These are phyloP conservation scores for Phialocephala sp. DNA, from an alignment of 2,329 filamentous ascomycete species.

Conservation along the genomic window DNA sequence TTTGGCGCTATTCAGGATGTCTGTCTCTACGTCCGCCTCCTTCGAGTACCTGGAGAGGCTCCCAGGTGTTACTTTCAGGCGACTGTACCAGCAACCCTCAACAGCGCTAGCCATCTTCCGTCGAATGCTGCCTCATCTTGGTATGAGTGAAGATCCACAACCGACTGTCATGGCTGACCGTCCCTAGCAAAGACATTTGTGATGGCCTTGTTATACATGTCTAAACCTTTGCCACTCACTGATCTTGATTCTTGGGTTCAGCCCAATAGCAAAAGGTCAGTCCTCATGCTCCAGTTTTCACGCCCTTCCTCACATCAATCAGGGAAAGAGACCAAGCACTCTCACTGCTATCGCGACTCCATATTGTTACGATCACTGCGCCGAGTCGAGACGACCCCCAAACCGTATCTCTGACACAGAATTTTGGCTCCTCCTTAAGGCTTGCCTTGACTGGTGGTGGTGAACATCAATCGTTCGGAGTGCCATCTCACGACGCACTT, in stretches of 20 bases:
- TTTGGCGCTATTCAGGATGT: constrained; percentile 38
- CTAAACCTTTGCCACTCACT: constrained; percentile 75
- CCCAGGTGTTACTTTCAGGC: constrained; percentile 85
- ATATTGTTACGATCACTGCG: constrained; percentile 75
- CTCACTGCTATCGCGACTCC: constrained; percentile 80
- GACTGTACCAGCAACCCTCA: constrained; percentile 94
- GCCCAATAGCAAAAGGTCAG: constrained; percentile 63
- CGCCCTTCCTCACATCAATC: not conserved
- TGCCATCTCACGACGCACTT: constrained; percentile 72
- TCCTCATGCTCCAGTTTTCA: constrained; percentile 2
- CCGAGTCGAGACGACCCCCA: constrained; percentile 67
- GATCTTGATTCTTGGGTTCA: constrained; percentile 89
- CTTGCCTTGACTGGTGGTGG: constrained; percentile 88
- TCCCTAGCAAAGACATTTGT: constrained; percentile 86
- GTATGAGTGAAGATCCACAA: constrained; percentile 54
- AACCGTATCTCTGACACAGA: constrained; percentile 77
- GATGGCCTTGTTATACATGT: constrained; percentile 93
- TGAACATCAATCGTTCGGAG: constrained; percentile 86
- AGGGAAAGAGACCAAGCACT: constrained; percentile 86
- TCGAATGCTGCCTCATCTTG: constrained; percentile 92
- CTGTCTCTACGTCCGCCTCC: constrained; percentile 60
- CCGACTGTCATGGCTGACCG: constrained; percentile 27
- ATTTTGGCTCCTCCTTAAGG: constrained; percentile 83
- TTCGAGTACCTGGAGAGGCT: constrained; percentile 94
- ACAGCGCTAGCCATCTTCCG: constrained; percentile 95